Evolutionary conservation across 768 basidiomycete genomes (phyloP), one percentile per base, ranked within the genome.

Genomic region (Russula olivacea): DNA sequence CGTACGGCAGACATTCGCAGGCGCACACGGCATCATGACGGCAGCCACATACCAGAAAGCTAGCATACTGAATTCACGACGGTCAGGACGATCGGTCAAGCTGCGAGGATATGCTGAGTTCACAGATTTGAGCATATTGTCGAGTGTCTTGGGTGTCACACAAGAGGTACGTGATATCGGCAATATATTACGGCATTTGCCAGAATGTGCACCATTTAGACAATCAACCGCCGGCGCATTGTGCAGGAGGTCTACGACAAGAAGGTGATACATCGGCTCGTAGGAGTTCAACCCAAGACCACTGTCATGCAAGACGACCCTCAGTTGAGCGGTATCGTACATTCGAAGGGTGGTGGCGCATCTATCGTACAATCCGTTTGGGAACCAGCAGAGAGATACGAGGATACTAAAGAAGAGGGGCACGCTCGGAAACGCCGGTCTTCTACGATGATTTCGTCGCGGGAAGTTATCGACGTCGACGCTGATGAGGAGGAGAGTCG

Each of bases 1-100:
- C 70, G 93, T 98, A 43, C 85, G 86, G 25, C 82, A 84, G 55
- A 88, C 92, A 3, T 81, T 98, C 64, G 87, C 89, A 0, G 95
- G 95, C 2, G 96, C 89, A 17, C 79, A 81, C 72, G 80, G 78
- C 30, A 89, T 91, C 47, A 78, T 99, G 71, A 86, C 87, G n/a
- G 80, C 89, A 0, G 82, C 86, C 1, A 80, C 91, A 38, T 91
- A 84, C 69, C 66, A 82, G 65, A 80, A 82, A 23, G 86, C 86
- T 15, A 82, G 83, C 9, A 80, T 87, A 50, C 75, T 93, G 47
- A 78, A 75, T 51, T 78, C 89, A 14, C 79, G 83, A 15, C 79
- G 77, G 30, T 74, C 79, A 45, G 82, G 85, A 2, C 79, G 78
- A 3, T 76, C 79, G 8, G 71, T 81, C 38, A 75, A 72, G 32